Evolutionary conservation across 2,329 filamentous ascomycete species (phyloP).

Genomic region (Alternaria viburni): DNA sequence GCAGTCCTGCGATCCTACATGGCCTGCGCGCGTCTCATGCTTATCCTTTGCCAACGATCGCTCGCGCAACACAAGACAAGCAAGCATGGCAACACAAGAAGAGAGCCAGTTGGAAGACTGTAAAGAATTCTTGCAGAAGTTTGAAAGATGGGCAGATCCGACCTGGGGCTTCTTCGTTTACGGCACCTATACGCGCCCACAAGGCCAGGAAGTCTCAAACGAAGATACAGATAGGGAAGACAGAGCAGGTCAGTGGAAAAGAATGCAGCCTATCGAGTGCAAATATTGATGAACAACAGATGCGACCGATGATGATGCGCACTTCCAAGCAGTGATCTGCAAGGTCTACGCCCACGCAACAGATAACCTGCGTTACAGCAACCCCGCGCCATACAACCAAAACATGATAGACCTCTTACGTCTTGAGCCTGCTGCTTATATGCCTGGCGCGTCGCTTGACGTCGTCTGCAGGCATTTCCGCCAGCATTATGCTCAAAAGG

Average conservation of each 20-base stretch:
- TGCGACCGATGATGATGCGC: neutral
- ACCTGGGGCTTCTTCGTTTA: slow-evolving; percentile 9
- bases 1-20: neutral
- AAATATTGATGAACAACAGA: neutral
- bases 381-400: slow-evolving; percentile 11
- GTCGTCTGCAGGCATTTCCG: slow-evolving; percentile 12
- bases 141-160: neutral
- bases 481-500: neutral
- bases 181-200: slow-evolving; percentile 3
- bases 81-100: neutral
- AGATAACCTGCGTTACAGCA: slow-evolving; percentile 3
- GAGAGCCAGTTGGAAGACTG: neutral
- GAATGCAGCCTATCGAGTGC: neutral
- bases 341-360: slow-evolving; percentile 1
- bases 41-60: neutral
- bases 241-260: neutral
- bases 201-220: neutral
- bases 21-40: neutral
- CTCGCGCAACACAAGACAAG: neutral
- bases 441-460: slow-evolving; percentile 9
- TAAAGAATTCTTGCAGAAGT: neutral
- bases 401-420: slow-evolving; percentile 7
- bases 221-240: neutral
- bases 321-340: slow-evolving; percentile 9
- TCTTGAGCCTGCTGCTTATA: neutral